phyloP scores from a whole-genome alignment of 345 rosid species.

The Leavenworthia alabamica region DNA sequence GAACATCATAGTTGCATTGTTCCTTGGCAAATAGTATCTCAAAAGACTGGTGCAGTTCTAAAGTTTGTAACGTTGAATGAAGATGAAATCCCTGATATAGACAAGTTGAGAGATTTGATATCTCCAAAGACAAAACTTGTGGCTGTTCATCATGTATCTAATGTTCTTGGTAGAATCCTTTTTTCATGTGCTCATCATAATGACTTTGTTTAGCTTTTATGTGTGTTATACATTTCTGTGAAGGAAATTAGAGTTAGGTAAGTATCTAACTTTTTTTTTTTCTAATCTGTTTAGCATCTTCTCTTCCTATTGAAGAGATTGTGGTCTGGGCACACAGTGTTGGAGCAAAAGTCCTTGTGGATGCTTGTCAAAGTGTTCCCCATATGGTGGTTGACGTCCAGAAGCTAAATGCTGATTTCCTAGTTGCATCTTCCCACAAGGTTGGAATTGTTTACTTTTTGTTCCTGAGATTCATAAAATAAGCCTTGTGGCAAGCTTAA shows the following conservation, averaged over 20 bases:
- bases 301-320: conserved; percentile 71
- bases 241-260: not conserved
- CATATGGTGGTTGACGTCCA: conserved; percentile 89
- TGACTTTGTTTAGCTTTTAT: not conserved
- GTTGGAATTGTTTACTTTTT: conserved; percentile 40
- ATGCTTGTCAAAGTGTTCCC: conserved; percentile 98
- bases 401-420: conserved; percentile 74
- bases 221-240: not conserved
- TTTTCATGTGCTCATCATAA: not conserved
- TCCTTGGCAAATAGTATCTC: conserved; percentile 91
- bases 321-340: conserved; percentile 61
- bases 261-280: not conserved
- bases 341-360: conserved; percentile 85
- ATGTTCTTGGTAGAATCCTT: conserved; percentile 58
- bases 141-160: conserved; percentile 82
- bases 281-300: conserved; percentile 52
- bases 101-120: conserved; percentile 47
- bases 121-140: conserved; percentile 72
- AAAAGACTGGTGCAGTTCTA: conserved; percentile 68
- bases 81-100: conserved; percentile 59
- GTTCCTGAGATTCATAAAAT: conserved; percentile 2
- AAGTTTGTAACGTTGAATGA: conserved; percentile 56
- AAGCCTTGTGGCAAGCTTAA: conserved; percentile 32
- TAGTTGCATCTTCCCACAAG: conserved; percentile 98
- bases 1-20: conserved; percentile 95